These are phyloP conservation scores for Xerocomus potaroensis DNA, from an alignment of 768 basidiomycete species.

Conservation along the genomic window DNA sequence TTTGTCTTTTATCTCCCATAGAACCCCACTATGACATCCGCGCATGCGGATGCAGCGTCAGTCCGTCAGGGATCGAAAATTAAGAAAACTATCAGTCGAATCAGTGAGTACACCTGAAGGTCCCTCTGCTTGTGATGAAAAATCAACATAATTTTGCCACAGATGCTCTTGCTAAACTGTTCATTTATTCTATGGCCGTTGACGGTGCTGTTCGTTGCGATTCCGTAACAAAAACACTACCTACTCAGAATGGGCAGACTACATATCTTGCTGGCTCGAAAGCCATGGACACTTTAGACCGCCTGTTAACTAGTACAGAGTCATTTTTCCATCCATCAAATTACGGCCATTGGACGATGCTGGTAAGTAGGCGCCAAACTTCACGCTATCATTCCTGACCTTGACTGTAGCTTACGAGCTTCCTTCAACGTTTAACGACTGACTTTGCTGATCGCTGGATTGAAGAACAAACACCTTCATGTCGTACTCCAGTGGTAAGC, in stretches of 20 bases:
- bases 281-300: conserved; percentile 83
- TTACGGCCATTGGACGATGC: conserved; percentile 73
- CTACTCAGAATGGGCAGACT: conserved; percentile 46
- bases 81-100: conserved; percentile 65
- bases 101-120: conserved; percentile 36
- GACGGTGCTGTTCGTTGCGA: conserved; percentile 62
- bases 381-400: conserved; percentile 7
- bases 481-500: conserved; percentile 71
- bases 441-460: conserved; percentile 79
- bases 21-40: conserved; percentile 62
- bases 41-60: conserved; percentile 64
- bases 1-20: conserved; percentile 22
- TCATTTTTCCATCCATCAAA: conserved; percentile 96
- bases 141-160: neutral
- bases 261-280: conserved; percentile 79
- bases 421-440: conserved; percentile 68
- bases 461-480: conserved; percentile 72
- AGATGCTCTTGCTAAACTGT: conserved; percentile 78
- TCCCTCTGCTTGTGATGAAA: neutral
- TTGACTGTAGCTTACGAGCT: conserved; percentile 60
- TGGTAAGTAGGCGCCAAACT: conserved; percentile 12
- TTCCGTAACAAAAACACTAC: conserved; percentile 56
- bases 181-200: conserved; percentile 86
- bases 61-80: conserved; percentile 55
- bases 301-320: conserved; percentile 87